These are phyloP conservation scores for Lignosus rhinocerotis DNA, from an alignment of 1,284 basidiomycete genomes.

Conservation along the genomic window DNA sequence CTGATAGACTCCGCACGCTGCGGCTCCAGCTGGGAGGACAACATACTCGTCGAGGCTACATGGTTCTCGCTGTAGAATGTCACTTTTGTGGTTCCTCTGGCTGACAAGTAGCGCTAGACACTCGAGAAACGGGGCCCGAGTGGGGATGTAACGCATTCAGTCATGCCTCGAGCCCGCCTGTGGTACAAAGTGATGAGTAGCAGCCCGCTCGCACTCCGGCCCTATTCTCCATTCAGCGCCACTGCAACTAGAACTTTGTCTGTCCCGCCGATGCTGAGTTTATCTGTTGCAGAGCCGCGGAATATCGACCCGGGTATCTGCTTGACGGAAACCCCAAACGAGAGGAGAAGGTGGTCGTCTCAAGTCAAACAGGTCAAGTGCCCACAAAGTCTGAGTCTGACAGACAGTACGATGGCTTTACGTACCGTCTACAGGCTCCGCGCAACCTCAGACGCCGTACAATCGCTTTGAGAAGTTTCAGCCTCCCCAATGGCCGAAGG, in stretches of 20 bases:
- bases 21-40: conserved; percentile 4
- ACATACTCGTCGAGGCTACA: conserved; percentile 5
- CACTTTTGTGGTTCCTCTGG: background rate
- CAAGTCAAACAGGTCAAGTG: background rate
- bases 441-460: background rate
- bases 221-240: background rate
- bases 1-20: background rate
- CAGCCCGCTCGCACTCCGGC: background rate
- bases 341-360: background rate
- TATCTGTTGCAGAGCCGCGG: background rate
- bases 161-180: conserved; percentile 1
- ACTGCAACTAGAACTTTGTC: background rate
- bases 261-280: background rate
- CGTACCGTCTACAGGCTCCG: conserved; percentile 1
- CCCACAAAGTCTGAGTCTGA: background rate
- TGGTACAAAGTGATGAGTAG: background rate
- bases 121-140: background rate
- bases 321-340: background rate
- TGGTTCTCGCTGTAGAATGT: background rate
- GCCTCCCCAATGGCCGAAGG: no score
- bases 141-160: conserved; percentile 2
- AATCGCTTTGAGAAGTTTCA: background rate
- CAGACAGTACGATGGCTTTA: background rate
- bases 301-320: background rate
- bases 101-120: background rate